phyloP scores from a whole-genome alignment of 2,329 filamentous ascomycete genomes.

The Didymella segeticola region DNA sequence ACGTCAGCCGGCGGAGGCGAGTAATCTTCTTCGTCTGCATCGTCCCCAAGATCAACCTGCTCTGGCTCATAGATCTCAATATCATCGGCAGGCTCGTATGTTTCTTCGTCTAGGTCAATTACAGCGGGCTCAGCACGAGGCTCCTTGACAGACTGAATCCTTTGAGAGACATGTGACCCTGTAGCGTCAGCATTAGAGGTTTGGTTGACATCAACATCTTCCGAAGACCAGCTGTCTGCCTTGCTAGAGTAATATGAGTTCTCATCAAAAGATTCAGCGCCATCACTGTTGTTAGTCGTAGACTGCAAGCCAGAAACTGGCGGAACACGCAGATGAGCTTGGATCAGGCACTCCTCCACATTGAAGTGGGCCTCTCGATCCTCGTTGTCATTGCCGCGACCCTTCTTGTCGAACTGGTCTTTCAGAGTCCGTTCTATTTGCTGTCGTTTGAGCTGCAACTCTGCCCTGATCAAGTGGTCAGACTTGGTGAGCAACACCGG shows the following conservation, averaged over 20 bases:
- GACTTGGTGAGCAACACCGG: slow-evolving; percentile 87
- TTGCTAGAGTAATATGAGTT: slow-evolving; percentile 97
- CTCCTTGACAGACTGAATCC: slow-evolving; percentile 30
- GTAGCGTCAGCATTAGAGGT: slow-evolving; percentile 39
- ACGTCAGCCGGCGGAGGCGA: slow-evolving; percentile 56
- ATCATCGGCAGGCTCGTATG: slow-evolving; percentile 49
- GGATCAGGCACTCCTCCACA: slow-evolving; percentile 50
- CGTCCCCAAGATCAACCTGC: slow-evolving; percentile 34
- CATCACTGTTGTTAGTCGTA: slow-evolving; percentile 66
- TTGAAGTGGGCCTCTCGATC: slow-evolving; percentile 55
- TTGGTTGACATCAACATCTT: slow-evolving; percentile 47
- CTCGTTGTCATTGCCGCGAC: slow-evolving; percentile 58
- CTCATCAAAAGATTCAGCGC: slow-evolving; percentile 86
- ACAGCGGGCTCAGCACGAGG: slow-evolving; percentile 34
- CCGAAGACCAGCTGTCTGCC: slow-evolving; percentile 75
- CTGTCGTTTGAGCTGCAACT: slow-evolving; percentile 79
- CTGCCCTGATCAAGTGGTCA: slow-evolving; percentile 80
- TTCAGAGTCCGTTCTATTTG: slow-evolving; percentile 78
- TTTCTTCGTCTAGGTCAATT: slow-evolving; percentile 48
- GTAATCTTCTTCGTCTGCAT: slow-evolving; percentile 52
- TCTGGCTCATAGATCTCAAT: slow-evolving; percentile 49
- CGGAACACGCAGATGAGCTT: slow-evolving; percentile 77
- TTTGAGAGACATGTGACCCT: slow-evolving; percentile 38
- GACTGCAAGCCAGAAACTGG: slow-evolving; percentile 66
- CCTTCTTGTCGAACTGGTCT: slow-evolving; percentile 73